These are phyloP conservation scores for Zygnema circumcarinatum DNA, from an alignment of 139 green algal genomes.

Conservation along the genomic window DNA sequence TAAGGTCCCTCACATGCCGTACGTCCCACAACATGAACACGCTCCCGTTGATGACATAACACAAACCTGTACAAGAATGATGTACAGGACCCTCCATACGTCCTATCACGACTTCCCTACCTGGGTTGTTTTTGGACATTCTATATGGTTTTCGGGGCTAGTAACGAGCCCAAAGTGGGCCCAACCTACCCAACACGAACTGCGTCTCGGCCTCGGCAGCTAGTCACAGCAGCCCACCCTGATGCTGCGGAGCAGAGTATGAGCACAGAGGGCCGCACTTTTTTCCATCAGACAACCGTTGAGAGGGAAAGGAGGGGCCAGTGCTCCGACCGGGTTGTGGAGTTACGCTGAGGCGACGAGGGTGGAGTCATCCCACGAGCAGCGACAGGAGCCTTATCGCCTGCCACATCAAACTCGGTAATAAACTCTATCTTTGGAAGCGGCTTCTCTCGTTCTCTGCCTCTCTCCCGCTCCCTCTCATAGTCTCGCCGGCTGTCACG, in stretches of 20 bases:
- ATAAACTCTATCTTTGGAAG: constrained; percentile 55
- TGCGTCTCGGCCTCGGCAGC: background rate
- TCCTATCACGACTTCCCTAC: too few species aligned
- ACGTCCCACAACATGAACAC: too few species aligned
- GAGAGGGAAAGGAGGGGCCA: background rate
- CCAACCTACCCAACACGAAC: background rate
- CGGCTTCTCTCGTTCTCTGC: constrained; percentile 24
- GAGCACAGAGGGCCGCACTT: background rate
- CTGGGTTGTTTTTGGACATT: too few species aligned
- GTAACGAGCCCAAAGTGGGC: background rate
- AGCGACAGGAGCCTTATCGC: background rate
- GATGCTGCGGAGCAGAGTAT: background rate
- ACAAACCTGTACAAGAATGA: too few species aligned
- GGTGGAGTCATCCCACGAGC: constrained; percentile 4
- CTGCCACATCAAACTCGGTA: constrained; percentile 49
- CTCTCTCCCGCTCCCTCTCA: constrained; percentile 41
- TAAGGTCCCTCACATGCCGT: too few species aligned
- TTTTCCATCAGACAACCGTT: constrained; percentile 1
- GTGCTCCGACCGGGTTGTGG: constrained; percentile 39
- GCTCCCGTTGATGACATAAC: too few species aligned
- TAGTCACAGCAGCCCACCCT: background rate
- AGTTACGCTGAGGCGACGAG: constrained; percentile 13
- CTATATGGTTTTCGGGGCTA: background rate
- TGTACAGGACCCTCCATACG: too few species aligned
- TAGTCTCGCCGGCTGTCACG: constrained; percentile 16